A percentile compares a stretch with the other conserved stretches of the same genome.
phyloP scores from a whole-genome alignment of 2,329 filamentous ascomycete genomes.

The Pseudocercospora macadamiae region DNA sequence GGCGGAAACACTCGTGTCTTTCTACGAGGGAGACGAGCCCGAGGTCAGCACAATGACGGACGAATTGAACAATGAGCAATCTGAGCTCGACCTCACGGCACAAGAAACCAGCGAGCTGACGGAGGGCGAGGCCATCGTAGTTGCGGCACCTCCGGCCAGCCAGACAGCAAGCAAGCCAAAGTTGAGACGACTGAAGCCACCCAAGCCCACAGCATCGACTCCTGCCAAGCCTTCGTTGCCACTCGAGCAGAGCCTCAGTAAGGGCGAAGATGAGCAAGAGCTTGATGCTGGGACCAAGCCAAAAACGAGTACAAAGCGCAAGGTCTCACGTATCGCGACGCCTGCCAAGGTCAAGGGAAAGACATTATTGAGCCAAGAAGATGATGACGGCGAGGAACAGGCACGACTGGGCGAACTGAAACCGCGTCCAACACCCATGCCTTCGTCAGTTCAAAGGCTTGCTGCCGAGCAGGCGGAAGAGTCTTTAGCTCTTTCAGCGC shows the following conservation, averaged over 20 bases:
- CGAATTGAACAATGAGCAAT: conserved; percentile 19
- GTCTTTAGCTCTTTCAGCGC: too few species aligned
- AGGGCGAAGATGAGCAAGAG: conserved; percentile 8
- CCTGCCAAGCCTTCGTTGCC: conserved; percentile 18
- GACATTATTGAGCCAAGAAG: neutral
- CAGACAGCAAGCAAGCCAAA: conserved; percentile 36
- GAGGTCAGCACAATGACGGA: conserved; percentile 29
- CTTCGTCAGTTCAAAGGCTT: conserved; percentile 1
- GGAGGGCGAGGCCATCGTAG: conserved; percentile 6
- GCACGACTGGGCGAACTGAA: conserved; percentile 2
- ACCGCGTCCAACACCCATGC: conserved; percentile 5
- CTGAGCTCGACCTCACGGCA: neutral
- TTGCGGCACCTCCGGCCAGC: conserved; percentile 24
- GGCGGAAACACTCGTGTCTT: conserved; percentile 52
- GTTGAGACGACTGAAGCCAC: conserved; percentile 30
- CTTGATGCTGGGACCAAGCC: neutral
- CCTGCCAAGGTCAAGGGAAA: conserved; percentile 34
- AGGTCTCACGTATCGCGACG: conserved; percentile 38
- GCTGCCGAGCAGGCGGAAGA: neutral
- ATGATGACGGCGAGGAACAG: neutral
- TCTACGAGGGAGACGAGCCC: conserved; percentile 40
- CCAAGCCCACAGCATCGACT: conserved; percentile 27
- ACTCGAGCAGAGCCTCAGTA: conserved; percentile 2
- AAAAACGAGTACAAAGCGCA: conserved; percentile 25
- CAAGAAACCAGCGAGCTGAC: neutral